These are phyloP conservation scores for Rhododendron molle DNA, from an alignment of 148 eudicot species.

Conservation along the genomic window DNA sequence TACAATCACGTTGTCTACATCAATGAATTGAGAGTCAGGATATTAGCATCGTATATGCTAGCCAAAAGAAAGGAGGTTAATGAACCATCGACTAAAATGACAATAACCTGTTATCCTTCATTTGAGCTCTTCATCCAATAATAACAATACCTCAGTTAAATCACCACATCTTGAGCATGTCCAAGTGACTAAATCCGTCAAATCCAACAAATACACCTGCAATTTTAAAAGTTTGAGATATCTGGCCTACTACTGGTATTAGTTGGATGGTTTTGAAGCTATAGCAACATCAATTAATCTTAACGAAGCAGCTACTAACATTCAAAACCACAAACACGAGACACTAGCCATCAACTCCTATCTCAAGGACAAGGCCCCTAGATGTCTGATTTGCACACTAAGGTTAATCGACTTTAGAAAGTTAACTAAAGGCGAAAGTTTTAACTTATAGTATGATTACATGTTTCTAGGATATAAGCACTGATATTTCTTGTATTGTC, in stretches of 20 bases:
- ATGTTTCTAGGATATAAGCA: too few relatives aligned
- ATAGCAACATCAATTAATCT: neutral
- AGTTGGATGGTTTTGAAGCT: neutral
- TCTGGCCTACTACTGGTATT: neutral
- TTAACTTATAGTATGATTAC: neutral
- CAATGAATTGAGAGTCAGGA: too few relatives aligned
- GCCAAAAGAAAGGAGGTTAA: too few relatives aligned
- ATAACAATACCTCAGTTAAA: too few relatives aligned
- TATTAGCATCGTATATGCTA: too few relatives aligned
- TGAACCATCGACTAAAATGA: too few relatives aligned
- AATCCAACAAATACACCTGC: slow-evolving; percentile 91
- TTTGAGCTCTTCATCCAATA: too few relatives aligned
- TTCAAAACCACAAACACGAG: neutral
- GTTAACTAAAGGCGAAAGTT: neutral
- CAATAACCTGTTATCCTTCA: too few relatives aligned
- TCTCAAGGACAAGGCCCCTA: neutral
- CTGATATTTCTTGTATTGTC: neutral
- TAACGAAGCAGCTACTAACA: neutral
- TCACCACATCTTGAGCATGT: slow-evolving; percentile 87
- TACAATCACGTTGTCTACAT: too few relatives aligned
- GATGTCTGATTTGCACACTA: neutral
- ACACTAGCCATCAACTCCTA: neutral
- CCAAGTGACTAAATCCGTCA: slow-evolving; percentile 83
- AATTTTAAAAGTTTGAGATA: slow-evolving; percentile 9
- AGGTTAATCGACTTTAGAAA: neutral